These are phyloP conservation scores for Neonectria neomacrospora DNA, from an alignment of 2,329 filamentous ascomycete genomes.

Conservation along the genomic window DNA sequence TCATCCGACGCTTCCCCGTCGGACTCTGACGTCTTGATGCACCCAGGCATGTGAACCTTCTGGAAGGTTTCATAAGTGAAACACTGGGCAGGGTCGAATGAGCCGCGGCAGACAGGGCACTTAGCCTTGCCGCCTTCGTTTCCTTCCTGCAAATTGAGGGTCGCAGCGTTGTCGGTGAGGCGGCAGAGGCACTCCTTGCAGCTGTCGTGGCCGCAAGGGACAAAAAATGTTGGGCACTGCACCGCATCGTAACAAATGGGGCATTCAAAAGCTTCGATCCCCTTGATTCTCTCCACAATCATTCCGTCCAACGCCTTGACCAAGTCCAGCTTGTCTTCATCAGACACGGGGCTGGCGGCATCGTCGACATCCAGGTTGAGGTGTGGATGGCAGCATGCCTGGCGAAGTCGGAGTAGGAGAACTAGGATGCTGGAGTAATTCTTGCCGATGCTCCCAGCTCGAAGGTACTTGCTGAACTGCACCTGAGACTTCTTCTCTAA, in stretches of 20 bases:
- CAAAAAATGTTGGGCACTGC: constrained; percentile 79
- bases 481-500: constrained; percentile 75
- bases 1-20: constrained; percentile 50
- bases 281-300: constrained; percentile 74
- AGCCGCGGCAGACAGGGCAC: constrained; percentile 81
- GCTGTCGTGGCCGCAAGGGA: constrained; percentile 84
- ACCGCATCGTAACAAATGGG: constrained; percentile 84
- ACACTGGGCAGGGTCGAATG: constrained; percentile 73
- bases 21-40: constrained; percentile 53
- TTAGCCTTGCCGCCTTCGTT: constrained; percentile 67
- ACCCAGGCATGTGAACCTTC: constrained; percentile 73
- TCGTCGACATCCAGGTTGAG: constrained; percentile 51
- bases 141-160: constrained; percentile 66
- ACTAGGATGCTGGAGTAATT: constrained; percentile 83
- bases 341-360: constrained; percentile 53
- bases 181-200: constrained; percentile 81
- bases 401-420: constrained; percentile 82
- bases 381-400: constrained; percentile 65
- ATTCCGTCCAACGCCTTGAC: constrained; percentile 68
- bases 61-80: constrained; percentile 81
- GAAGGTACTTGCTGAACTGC: constrained; percentile 81
- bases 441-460: constrained; percentile 72
- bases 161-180: constrained; percentile 70
- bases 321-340: constrained; percentile 66
- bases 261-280: constrained; percentile 74